Evolutionary conservation across 78 protist species (phyloP), one percentile per base, ranked within the genome.

Genomic region (Tieghemostelium lacteum): DNA sequence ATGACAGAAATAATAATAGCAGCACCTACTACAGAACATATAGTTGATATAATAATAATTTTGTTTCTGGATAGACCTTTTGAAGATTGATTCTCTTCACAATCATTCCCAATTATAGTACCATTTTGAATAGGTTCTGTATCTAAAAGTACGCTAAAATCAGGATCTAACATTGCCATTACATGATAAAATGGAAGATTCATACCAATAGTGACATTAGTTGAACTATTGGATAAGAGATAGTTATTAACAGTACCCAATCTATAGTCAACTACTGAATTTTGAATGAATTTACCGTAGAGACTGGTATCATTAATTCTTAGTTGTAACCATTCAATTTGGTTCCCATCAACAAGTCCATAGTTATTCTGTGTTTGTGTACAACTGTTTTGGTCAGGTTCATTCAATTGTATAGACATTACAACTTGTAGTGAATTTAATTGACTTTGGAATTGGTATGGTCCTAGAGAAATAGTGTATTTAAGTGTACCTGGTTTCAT

Each of bases 401-500:
- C 5, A 55, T 20, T 20, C 29, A 55, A n/a, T 55, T 22, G n/a
- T 20, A 28, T 28, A 55, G 17, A n/a, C 8, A 55, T 5, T 20
- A 20, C 1, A 7, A 55, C 17, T 61, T 61, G 67, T 16, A 61
- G 67, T 1, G 14, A 29, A 29, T 61, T 61, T 6, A 61, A 31
- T 26, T 20, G 45, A 8, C 65, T 36, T 28, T 19, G 17, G 39
- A 39, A 75, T 62, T 19, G 64, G 55, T 54, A 75, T 42, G 28
- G 3, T 1, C 17, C 20, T 1, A 75, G 2, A 0, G 49, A 3
- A 3, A 75, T 62, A 2, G 26, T 12, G 3, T 75, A 75, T 45
- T 75, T 75, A 50, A 75, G 29, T 26, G 86, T 40, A 66, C 45
- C 45, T 42, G 40, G 34, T 22, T 28, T 39, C 86, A 75, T 75